A percentile compares a stretch with the other conserved stretches of the same genome.
Conservation (phyloP, 768 basidiomycete genomes). For the Rhizopogon vulgaris region DNA sequence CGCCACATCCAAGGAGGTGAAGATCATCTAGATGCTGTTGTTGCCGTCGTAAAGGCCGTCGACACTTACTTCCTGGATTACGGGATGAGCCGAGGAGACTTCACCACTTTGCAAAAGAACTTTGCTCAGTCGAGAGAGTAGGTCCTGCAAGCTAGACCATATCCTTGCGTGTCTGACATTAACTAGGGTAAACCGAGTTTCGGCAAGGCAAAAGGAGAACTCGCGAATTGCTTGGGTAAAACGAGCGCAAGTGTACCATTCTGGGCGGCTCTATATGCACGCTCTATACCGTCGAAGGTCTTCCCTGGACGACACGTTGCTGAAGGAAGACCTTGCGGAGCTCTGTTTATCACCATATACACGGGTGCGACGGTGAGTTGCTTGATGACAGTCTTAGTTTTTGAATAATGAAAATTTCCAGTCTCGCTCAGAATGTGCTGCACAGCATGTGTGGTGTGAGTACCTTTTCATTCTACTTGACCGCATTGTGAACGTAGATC, state of each 20-base stretch:
- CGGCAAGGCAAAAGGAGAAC: constrained; percentile 69
- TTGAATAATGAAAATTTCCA: constrained; percentile 19
- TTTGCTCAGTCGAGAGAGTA: constrained; percentile 26
- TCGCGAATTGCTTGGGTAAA: constrained; percentile 70
- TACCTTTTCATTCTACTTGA: constrained; percentile 2
- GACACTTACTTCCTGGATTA: constrained; percentile 73
- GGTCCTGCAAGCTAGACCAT: constrained; percentile 1
- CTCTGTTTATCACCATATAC: constrained; percentile 78
- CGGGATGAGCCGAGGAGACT: constrained; percentile 53
- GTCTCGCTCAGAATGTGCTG: constrained; percentile 64
- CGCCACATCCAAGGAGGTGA: constrained; percentile 59
- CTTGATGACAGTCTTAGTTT: neutral
- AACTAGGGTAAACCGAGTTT: constrained; percentile 56
- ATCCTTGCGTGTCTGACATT: neutral
- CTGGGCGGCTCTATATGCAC: constrained; percentile 70
- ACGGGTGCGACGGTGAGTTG: constrained; percentile 59
- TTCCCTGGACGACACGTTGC: constrained; percentile 63
- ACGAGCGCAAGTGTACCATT: constrained; percentile 75
- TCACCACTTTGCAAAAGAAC: constrained; percentile 53
- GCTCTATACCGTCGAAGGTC: constrained; percentile 69
- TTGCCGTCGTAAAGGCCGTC: constrained; percentile 64
- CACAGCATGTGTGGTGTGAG: constrained; percentile 61
- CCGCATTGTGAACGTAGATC: constrained; percentile 8
- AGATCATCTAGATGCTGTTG: constrained; percentile 84
- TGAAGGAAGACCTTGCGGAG: constrained; percentile 58